Evolutionary conservation across 176 grass and related monocot genomes (phyloP).

Genomic region (Pharus latifolius): DNA sequence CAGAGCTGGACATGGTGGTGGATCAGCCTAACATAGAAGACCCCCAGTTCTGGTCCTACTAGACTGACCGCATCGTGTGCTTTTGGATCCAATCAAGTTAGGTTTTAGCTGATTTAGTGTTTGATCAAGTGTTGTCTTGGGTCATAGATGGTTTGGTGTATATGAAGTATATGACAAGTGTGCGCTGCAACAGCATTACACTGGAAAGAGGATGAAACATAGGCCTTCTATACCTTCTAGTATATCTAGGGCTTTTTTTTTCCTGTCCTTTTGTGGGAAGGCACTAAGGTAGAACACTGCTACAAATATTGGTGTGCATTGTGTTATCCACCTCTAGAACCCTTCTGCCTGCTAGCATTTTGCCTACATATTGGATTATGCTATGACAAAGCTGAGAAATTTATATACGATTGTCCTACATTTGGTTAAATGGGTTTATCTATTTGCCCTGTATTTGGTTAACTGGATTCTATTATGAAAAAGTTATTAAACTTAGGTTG

Average conservation of each 20-base stretch:
- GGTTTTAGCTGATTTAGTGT: constrained; percentile 26
- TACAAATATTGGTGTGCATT: constrained; percentile 9
- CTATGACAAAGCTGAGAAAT: neutral
- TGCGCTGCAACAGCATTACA: constrained; percentile 18
- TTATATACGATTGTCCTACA: neutral
- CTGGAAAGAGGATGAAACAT: constrained; percentile 5
- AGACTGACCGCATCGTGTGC: constrained; percentile 1
- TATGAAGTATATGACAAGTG: constrained; percentile 11
- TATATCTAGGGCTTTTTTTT: constrained; percentile 16
- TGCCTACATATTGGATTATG: neutral
- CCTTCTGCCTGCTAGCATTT: neutral
- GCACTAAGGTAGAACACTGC: constrained; percentile 11
- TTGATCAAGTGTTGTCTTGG: constrained; percentile 26
- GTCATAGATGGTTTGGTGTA: constrained; percentile 18
- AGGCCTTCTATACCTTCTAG: constrained; percentile 23
- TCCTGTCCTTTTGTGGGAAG: constrained; percentile 12
- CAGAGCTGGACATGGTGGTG: constrained; percentile 19
- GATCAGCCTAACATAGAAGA: constrained; percentile 25
- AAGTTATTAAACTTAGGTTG: too few species aligned
- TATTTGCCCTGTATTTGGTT: too few species aligned
- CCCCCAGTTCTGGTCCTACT: constrained; percentile 40
- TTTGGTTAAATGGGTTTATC: neutral
- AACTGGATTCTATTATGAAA: too few species aligned
- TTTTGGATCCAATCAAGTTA: neutral
- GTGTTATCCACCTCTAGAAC: constrained; percentile 8